Conservation (phyloP, 371 early-diverging fungal genomes). For the Coemansia sp. region DNA sequence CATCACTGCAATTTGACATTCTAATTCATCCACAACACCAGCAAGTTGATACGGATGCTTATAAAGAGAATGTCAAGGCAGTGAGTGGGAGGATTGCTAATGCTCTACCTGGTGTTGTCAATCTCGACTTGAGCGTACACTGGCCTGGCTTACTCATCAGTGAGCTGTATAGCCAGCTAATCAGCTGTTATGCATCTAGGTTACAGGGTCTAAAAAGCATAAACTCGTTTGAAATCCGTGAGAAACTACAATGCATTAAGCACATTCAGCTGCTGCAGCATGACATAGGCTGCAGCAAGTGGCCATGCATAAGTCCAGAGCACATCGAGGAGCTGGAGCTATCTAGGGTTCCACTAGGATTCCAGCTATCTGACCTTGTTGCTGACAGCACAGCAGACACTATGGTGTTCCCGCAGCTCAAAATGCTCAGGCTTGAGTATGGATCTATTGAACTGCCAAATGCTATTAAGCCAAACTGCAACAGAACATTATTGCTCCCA, state of each 20-base stretch:
- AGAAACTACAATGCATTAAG: background rate
- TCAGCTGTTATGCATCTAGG: background rate
- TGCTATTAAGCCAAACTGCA: background rate
- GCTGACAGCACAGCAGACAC: background rate
- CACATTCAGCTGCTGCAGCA: background rate
- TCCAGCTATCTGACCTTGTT: background rate
- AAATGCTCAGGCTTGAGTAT: background rate
- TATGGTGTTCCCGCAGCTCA: background rate
- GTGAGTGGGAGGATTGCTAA: background rate
- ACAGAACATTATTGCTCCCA: background rate
- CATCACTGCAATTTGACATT: background rate
- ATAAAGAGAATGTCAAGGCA: background rate
- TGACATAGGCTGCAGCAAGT: background rate
- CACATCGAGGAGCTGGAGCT: background rate
- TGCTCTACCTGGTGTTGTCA: background rate
- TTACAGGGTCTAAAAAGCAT: background rate
- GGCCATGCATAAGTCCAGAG: background rate
- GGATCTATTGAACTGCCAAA: too few relatives aligned
- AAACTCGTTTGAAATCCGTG: background rate
- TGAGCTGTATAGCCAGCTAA: background rate
- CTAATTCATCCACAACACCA: background rate
- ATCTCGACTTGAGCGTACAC: background rate
- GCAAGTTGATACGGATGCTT: background rate
- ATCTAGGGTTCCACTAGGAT: background rate
- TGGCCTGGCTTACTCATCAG: background rate